Base-by-base conservation (phyloP, 768 basidiomycete genomes). In the Terana coerulea region DNA sequence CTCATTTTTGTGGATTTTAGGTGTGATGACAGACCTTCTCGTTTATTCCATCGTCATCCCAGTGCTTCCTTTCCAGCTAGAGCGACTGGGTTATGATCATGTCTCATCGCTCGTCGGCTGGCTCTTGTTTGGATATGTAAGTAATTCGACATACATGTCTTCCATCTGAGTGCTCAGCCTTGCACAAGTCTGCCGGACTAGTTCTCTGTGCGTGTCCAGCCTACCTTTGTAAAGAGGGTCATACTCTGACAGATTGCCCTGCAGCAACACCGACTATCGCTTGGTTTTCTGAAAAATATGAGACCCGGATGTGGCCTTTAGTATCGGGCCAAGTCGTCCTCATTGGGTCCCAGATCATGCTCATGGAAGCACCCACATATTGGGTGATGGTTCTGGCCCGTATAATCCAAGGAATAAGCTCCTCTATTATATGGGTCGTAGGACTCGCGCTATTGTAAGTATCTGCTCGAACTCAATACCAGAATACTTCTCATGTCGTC, bases 41-140 rank as follows among this genome's bases (percentile, higher is more conserved):
- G 62, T 71, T 3, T 73, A 73, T 52, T 65, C 70, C 1, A 54
- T 72, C 37, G 66, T 73, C 21, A 68, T 74, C n/a, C 72, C 71
- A 3, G 66, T 72, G 33, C 56, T 72, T 26, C 71, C 71, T 1
- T 73, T 72, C 53, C 67, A 64, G 37, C 63, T 74, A 3, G 61
- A 72, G 45, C 26, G 51, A 8, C 55, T 72, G 5, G 69, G 69
- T 7, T 73, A 72, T 48, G 52, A 45, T 2, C 56, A 62, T 15
- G 61, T 71, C 9, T 71, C 71, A 3, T 63, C 59, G 12, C 57
- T 68, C 3, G 67, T 67, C 0, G 70, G 71, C n/a, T 74, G 69
- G 65, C 61, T 74, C 9, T 59, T 74, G 8, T 71, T 74, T 29
- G 69, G 69, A 9, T 74, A 67, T 59, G 72, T 71, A 36, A 22